Evolutionary conservation across 83 land plant species (phyloP), one percentile per base, ranked within the genome.

Genomic region (Diphasiastrum complanatum): DNA sequence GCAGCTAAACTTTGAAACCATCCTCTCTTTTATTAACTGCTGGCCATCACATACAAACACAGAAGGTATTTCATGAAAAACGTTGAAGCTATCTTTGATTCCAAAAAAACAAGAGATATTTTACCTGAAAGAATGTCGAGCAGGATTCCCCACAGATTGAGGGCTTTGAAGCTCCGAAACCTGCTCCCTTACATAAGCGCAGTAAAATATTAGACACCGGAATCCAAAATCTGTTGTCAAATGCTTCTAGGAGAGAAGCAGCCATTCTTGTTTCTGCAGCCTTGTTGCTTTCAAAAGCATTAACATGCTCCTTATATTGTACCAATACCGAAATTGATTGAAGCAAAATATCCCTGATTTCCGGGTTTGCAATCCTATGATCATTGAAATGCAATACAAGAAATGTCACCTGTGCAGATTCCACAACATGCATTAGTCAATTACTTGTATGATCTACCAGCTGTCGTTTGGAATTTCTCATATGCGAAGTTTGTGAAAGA

Each of bases 321-420:
- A 92, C 95, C 64, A 92, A 62, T n/a, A 85, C 96, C 6, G 96
- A 85, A 31, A 92, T 88, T n/a, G 96, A 92, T 40, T 92, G 98
- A 31, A 92, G 85, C 43, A 92, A 77, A 45, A 89, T 78, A 69
- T 92, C 98, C 51, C 81, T 81, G 24, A 92, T 59, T 60, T 88
- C 98, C 26, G 96, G 83, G 67, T 85, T 92, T 34, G 82, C 83
- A 73, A 92, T 88, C 56, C 98, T 67, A 41, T 71, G 63, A 58
- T 92, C 98, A 61, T 83, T 78, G 67, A 92, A 92, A 81, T 92
- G 98, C 19, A 76, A 85, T 35, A 88, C 98, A 36, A 87, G 71
- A 68, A 92, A 92, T 20, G 88, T 92, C 8, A 92, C 82, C 98
- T 92, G 81, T 5, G 23, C 1, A 46, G 45, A n/a, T 61, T n/a